Conservation (phyloP, 108 stramenopile genomes). For the Cyclostephanos invisitatus region DNA sequence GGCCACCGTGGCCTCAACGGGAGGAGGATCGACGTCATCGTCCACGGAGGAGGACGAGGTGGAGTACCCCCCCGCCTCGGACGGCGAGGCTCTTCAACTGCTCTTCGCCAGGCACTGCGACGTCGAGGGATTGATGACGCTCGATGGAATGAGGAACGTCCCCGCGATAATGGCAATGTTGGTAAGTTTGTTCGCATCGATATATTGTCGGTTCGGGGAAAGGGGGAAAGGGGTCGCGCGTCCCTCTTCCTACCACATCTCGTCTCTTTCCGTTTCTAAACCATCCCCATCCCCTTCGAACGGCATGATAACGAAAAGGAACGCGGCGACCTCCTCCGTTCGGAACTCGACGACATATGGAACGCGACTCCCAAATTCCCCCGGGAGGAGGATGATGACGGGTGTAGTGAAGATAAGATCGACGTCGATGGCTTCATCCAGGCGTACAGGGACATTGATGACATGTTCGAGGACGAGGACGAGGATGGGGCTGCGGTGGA, state of each 20-base stretch:
- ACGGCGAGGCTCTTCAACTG: constrained; percentile 37
- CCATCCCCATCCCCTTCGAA: not conserved
- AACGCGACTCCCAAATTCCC: constrained; percentile 60
- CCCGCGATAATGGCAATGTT: constrained; percentile 62
- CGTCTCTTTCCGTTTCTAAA: not conserved
- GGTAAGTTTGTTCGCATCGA: constrained; percentile 40
- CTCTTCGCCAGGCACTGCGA: constrained; percentile 63
- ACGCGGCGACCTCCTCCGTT: constrained; percentile 62
- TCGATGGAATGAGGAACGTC: constrained; percentile 43
- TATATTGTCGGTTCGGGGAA: not conserved
- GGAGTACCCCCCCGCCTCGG: constrained; percentile 16
- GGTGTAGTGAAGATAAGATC: constrained; percentile 38
- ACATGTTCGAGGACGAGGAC: constrained; percentile 79
- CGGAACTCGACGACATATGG: constrained; percentile 75
- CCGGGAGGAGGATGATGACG: constrained; percentile 8
- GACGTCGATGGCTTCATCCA: constrained; percentile 76
- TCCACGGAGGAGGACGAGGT: not conserved
- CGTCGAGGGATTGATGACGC: constrained; percentile 56
- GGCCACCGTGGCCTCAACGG: not conserved
- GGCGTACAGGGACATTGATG: constrained; percentile 78
- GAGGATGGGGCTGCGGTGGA: constrained; percentile 17
- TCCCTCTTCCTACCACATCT: not conserved
- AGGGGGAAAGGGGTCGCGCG: not conserved
- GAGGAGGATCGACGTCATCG: constrained; percentile 1
- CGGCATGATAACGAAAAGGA: constrained; percentile 20